Conservation (phyloP, 176 grass and related monocot species). For the Triticum urartu region DNA sequence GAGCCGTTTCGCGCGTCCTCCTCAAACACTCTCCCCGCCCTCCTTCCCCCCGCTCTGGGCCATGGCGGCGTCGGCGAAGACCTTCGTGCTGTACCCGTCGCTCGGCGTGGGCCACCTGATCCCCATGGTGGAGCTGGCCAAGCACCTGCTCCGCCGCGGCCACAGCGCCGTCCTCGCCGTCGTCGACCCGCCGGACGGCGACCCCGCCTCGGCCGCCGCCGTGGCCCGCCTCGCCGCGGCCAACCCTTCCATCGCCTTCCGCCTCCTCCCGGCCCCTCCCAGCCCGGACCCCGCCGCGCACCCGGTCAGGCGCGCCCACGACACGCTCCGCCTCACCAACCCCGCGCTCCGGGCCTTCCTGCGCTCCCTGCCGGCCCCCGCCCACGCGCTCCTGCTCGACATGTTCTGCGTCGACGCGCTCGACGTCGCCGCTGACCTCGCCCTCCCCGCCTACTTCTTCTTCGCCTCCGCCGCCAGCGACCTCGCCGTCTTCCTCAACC, state of each 20-base stretch:
- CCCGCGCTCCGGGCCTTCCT: neutral
- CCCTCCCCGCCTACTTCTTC: conserved; percentile 41
- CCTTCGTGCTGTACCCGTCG: conserved; percentile 57
- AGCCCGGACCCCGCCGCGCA: neutral
- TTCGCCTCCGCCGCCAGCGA: conserved; percentile 1
- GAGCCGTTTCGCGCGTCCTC: too few species aligned
- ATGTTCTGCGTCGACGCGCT: conserved; percentile 41
- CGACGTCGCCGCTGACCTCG: conserved; percentile 24
- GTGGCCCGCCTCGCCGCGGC: conserved; percentile 2
- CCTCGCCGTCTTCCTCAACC: conserved; percentile 22
- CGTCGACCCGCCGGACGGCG: conserved; percentile 36
- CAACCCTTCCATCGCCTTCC: conserved; percentile 32
- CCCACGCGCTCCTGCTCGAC: conserved; percentile 37
- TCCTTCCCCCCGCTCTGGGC: too few species aligned
- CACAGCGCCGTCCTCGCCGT: conserved; percentile 31
- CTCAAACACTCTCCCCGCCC: neutral
- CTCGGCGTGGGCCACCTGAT: conserved; percentile 51
- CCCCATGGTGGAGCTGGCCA: conserved; percentile 68
- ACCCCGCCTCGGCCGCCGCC: conserved; percentile 12
- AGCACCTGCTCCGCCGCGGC: conserved; percentile 42
- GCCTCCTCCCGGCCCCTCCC: neutral
- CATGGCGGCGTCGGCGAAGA: neutral
- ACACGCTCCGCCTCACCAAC: conserved; percentile 17
- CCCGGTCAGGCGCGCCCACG: neutral
- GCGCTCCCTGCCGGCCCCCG: neutral